Conservation (phyloP, 192 early-diverging fungal genomes). For the Diversispora eburnea region DNA sequence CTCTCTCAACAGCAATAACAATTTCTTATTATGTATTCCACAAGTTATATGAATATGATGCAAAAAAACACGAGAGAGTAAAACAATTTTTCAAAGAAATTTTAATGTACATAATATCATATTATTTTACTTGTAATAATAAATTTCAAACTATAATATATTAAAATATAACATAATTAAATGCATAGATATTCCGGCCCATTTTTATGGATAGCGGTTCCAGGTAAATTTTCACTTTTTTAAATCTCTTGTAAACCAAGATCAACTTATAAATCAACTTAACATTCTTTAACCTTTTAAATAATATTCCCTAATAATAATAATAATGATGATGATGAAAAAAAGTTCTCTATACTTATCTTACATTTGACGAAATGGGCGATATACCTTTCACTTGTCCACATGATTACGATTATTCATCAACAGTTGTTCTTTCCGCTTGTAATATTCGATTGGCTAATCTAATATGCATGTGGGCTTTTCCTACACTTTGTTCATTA, state of each 20-base stretch:
- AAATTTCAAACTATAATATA: neutral
- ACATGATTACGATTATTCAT: neutral
- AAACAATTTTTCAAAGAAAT: no score
- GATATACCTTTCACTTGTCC: neutral
- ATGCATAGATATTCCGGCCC: neutral
- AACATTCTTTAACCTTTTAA: neutral
- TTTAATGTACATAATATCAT: no score
- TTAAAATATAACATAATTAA: neutral
- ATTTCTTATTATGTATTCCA: no score
- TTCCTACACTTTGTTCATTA: neutral
- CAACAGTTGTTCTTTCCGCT: neutral
- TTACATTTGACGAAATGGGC: neutral
- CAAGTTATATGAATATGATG: no score
- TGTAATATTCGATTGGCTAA: neutral
- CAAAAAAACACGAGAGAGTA: no score
- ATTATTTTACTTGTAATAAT: neutral
- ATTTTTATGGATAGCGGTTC: neutral
- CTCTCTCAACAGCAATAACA: no score
- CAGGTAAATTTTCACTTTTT: neutral
- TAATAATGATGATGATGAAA: no score
- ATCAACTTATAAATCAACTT: neutral
- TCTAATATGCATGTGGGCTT: neutral
- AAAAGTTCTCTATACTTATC: neutral
- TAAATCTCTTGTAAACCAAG: neutral
- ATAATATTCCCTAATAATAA: neutral